These are phyloP conservation scores for Gigaspora rosea DNA, from an alignment of 192 early-diverging fungal species.

Conservation along the genomic window DNA sequence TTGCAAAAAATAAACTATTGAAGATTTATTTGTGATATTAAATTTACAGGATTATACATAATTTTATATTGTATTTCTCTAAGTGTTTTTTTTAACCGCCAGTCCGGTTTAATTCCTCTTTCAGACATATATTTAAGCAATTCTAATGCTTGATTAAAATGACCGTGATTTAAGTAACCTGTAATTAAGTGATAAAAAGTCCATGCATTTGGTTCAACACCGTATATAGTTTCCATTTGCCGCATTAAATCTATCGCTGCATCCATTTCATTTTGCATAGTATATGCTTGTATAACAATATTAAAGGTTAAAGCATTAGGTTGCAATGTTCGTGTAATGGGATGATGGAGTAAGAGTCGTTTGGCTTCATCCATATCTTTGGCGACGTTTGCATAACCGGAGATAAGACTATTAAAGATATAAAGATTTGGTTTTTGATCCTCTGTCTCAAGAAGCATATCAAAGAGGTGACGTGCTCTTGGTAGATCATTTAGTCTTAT, in stretches of 20 bases:
- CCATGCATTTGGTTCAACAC: neutral
- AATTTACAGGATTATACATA: too few species aligned
- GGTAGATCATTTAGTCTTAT: neutral
- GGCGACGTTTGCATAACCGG: neutral
- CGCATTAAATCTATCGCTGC: neutral
- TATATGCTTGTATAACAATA: neutral
- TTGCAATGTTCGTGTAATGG: neutral
- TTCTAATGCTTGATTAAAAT: neutral
- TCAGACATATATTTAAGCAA: neutral
- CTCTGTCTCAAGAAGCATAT: neutral
- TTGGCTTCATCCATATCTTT: neutral
- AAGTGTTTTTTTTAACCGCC: neutral
- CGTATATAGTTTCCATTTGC: neutral
- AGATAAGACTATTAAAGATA: neutral
- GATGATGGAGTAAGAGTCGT: neutral
- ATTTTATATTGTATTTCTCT: neutral
- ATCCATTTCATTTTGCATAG: neutral
- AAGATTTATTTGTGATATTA: too few species aligned
- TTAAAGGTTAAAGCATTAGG: neutral
- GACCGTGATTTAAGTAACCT: neutral
- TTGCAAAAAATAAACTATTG: too few species aligned
- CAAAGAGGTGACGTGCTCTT: neutral
- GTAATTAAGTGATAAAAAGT: slow-evolving; percentile 11
- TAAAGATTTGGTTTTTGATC: neutral
- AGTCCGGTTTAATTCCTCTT: neutral